phyloP scores from a whole-genome alignment of 2,329 filamentous ascomycete genomes.

The Trichophyton schoenleinii region DNA sequence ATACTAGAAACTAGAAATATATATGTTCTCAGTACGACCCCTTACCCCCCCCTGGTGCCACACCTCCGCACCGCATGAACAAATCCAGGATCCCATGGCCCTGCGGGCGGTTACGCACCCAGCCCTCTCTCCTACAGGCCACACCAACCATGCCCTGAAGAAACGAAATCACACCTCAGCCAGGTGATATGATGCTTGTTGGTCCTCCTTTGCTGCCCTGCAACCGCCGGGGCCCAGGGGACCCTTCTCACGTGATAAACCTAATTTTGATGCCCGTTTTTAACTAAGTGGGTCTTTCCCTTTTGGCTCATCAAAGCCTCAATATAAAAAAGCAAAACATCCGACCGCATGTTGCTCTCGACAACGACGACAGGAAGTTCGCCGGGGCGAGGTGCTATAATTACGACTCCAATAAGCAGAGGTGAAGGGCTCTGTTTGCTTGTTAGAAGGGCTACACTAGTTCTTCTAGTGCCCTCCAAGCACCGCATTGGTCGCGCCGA shows the following conservation, averaged over 20 bases:
- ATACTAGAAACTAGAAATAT: slow-evolving; percentile 2
- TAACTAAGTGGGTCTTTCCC: background rate
- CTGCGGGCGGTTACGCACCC: background rate
- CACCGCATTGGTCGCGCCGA: slow-evolving; percentile 3
- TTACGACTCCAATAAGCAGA: background rate
- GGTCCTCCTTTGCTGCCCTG: background rate
- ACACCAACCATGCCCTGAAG: background rate
- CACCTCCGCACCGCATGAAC: background rate
- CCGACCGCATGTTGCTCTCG: background rate
- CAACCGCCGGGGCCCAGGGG: background rate
- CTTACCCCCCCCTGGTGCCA: background rate
- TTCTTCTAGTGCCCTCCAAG: background rate
- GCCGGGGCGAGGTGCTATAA: background rate
- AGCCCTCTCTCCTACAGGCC: background rate
- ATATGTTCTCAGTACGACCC: background rate
- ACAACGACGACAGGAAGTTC: background rate
- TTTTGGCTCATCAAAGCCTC: background rate
- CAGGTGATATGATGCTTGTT: too few relatives aligned
- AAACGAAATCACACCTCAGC: background rate
- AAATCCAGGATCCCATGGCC: background rate
- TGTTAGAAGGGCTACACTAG: background rate
- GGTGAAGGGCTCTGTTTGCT: background rate
- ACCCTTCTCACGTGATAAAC: background rate
- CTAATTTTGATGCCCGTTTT: background rate
- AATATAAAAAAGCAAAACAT: background rate